phyloP scores from a whole-genome alignment of 257 asterid species.

The Vinca minor region DNA sequence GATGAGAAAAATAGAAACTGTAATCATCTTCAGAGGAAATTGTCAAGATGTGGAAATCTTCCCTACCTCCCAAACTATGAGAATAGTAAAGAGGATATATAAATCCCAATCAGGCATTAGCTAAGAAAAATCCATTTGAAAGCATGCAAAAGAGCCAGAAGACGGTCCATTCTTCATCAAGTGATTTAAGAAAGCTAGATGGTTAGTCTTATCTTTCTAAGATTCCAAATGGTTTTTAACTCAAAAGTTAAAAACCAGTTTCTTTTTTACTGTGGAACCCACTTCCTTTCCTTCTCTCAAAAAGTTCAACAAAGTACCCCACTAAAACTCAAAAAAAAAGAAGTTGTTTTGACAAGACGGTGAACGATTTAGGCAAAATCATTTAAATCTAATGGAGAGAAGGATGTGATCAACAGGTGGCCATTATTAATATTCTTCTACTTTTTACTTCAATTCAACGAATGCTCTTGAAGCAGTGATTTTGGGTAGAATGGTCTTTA shows the following conservation, averaged over 20 bases:
- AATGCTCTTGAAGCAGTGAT: background rate
- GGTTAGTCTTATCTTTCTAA: background rate
- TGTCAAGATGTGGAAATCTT: background rate
- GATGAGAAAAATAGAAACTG: background rate
- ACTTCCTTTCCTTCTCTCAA: too few species aligned
- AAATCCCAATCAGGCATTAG: background rate
- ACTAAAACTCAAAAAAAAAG: too few species aligned
- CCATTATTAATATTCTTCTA: background rate
- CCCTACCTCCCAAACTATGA: background rate
- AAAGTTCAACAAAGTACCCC: too few species aligned
- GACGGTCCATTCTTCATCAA: background rate
- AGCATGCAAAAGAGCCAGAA: background rate
- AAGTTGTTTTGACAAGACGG: too few species aligned
- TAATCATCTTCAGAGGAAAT: background rate
- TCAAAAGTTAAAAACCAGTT: background rate
- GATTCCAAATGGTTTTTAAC: too few species aligned
- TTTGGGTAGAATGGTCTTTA: background rate
- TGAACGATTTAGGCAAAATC: background rate
- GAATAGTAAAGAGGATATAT: background rate
- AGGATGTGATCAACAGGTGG: background rate
- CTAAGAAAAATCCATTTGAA: background rate
- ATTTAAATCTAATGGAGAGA: background rate
- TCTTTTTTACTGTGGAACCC: too few species aligned
- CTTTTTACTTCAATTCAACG: background rate
- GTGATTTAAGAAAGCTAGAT: background rate